Evolutionary conservation across 2,329 filamentous ascomycete genomes (phyloP), one percentile per base, ranked within the genome.

Genomic region (Stagonosporopsis rhizophila): DNA sequence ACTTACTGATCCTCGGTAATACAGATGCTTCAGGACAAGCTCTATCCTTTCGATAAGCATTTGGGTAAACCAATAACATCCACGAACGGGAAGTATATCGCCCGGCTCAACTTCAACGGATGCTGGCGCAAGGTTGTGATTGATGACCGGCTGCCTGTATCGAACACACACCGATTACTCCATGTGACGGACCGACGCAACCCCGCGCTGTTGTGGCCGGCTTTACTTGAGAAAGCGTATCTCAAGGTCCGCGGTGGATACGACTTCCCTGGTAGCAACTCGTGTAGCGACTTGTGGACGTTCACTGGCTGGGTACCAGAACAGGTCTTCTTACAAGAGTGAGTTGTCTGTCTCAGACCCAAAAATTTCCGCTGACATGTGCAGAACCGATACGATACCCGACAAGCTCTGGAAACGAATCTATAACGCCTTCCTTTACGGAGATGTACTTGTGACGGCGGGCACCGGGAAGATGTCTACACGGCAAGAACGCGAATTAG

Each of bases 201-300:
- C 61, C 89, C 90, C 4, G 82, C 79, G n/a, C 81, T 96, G 14
- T 78, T 98, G 14, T 98, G 94, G 92, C 95, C 95, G 6, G 92
- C 94, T 2, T 81, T 99, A 4, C 80, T 98, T 15, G 95, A 99
- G 73, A 99, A 99, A 72, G 95, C 95, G 0, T 99, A 99, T 66
- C 81, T 99, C 1, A 99, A 98, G 79, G 87, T 98, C 11, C 86
- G 94, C 52, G 95, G 95, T 25, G 95, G 95, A 30, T 99, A 99
- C 73, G 93, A 99, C 70, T 99, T 99, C 64, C 94, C 95, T 0
- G 95, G 95, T 7, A 98, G 95, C 70, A 98, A 98, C 74, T 98
- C 94, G 0, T 93, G 92, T 11, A 98, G 94, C 2, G 95, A 99
- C 75, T 79, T 99, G 4, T 96, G 91, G 86, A 89, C 96, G 1